phyloP scores from a whole-genome alignment of 2,329 filamentous ascomycete species.

The Arthrocladium fulminans region DNA sequence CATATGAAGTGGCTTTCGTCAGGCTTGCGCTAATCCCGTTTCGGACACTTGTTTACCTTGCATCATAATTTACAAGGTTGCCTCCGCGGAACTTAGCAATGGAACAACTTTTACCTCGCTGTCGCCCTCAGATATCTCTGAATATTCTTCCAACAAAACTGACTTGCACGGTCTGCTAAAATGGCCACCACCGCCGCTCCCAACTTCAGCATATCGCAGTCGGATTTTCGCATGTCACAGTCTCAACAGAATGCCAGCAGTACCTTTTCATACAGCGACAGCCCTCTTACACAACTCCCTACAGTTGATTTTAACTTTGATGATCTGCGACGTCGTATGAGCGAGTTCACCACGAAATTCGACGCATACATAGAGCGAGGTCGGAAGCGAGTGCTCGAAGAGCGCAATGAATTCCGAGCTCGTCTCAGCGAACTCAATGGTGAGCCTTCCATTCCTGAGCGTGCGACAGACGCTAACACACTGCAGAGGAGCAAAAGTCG shows the following conservation, averaged over 20 bases:
- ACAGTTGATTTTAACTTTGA: slow-evolving; percentile 94
- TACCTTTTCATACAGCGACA: slow-evolving; percentile 17
- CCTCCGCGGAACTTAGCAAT: background rate
- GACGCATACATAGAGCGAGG: slow-evolving; percentile 91
- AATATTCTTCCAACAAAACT: background rate
- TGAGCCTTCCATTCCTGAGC: slow-evolving; percentile 32
- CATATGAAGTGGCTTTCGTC: background rate
- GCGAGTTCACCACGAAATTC: slow-evolving; percentile 80
- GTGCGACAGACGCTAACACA: too few relatives aligned
- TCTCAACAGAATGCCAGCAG: slow-evolving; percentile 12
- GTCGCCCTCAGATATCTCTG: background rate
- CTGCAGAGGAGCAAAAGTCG: slow-evolving; percentile 68
- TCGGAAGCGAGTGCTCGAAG: slow-evolving; percentile 78
- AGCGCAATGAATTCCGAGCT: slow-evolving; percentile 88
- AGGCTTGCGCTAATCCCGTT: background rate
- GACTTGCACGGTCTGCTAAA: background rate
- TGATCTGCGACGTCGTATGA: slow-evolving; percentile 89
- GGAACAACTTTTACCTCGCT: too few relatives aligned
- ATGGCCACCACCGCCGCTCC: slow-evolving; percentile 15
- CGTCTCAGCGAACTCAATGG: slow-evolving; percentile 84
- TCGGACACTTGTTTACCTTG: background rate
- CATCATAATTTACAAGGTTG: background rate
- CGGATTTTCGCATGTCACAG: slow-evolving; percentile 21
- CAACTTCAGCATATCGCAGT: slow-evolving; percentile 18
- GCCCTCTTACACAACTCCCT: slow-evolving; percentile 48